These are phyloP conservation scores for Pouteria campechiana DNA, from an alignment of 179 eudicot species.

Conservation along the genomic window DNA sequence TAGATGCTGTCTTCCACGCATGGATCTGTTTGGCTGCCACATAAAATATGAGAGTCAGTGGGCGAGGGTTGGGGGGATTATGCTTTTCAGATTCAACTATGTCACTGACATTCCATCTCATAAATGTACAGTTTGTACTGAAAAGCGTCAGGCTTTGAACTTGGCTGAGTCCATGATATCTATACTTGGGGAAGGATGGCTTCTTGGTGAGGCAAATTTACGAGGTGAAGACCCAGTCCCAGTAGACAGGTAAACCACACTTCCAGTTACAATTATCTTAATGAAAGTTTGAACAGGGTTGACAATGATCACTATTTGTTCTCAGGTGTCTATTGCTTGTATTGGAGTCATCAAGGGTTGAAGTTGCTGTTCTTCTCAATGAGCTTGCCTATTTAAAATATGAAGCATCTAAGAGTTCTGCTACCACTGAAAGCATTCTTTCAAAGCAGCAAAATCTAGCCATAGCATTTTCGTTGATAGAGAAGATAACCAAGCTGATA, in stretches of 20 bases:
- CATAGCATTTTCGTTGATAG: slow-evolving; percentile 64
- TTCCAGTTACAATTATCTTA: no score
- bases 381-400: slow-evolving; percentile 73
- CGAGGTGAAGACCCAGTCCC: slow-evolving; percentile 32
- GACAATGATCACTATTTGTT: slow-evolving; percentile 1
- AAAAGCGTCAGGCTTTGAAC: slow-evolving; percentile 71
- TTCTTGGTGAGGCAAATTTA: slow-evolving; percentile 35
- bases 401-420: slow-evolving; percentile 44
- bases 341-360: slow-evolving; percentile 88
- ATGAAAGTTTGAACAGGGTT: no score
- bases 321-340: slow-evolving; percentile 78
- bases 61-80: no score
- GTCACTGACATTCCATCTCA: no score
- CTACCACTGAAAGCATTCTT: slow-evolving; percentile 38
- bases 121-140: slow-evolving; percentile 53
- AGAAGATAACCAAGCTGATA: slow-evolving; percentile 62
- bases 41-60: no score
- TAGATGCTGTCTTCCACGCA: no score
- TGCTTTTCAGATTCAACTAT: no score
- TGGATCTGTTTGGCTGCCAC: no score
- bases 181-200: slow-evolving; percentile 76
- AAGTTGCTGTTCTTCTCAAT: slow-evolving; percentile 78
- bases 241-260: slow-evolving; percentile 61
- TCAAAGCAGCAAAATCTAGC: slow-evolving; percentile 50
- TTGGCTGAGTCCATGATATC: slow-evolving; percentile 62